Evolutionary conservation across 176 grass and related monocot genomes (phyloP).

Genomic region (Triticum timopheevii): DNA sequence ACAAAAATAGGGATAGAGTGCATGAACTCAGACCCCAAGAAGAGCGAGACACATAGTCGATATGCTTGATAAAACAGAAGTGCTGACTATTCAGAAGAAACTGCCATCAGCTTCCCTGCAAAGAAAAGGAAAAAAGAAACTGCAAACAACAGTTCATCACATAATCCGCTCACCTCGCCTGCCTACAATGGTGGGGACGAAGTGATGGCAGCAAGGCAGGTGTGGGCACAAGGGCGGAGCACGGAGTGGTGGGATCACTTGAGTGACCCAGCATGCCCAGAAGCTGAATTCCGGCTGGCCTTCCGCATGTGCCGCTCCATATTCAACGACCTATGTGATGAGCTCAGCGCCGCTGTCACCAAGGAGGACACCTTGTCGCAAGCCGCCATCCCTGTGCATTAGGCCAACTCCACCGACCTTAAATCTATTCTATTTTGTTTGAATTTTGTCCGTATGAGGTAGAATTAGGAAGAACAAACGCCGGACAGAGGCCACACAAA

Average conservation of each 20-base stretch:
- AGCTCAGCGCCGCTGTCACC: conserved; percentile 36
- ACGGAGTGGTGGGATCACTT: conserved; percentile 62
- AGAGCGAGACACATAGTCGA: not conserved
- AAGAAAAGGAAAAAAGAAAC: too few species aligned
- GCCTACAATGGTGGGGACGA: not conserved
- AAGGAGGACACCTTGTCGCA: conserved; percentile 48
- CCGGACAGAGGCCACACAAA: too few species aligned
- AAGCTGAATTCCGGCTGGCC: conserved; percentile 51
- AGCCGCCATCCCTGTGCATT: too few species aligned
- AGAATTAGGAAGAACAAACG: too few species aligned
- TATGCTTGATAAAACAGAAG: not conserved
- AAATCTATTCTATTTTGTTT: too few species aligned
- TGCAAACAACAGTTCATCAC: too few species aligned
- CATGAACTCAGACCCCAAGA: not conserved
- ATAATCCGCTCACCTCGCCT: too few species aligned
- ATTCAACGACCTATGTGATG: conserved; percentile 45
- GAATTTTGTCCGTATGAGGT: too few species aligned
- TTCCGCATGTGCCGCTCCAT: conserved; percentile 66
- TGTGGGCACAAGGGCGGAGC: conserved; percentile 56
- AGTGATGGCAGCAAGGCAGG: not conserved
- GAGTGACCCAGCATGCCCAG: conserved; percentile 38
- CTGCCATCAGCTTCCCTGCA: not conserved
- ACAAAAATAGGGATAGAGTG: not conserved
- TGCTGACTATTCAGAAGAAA: not conserved
- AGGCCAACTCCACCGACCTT: too few species aligned